Conservation (phyloP, 139 green algal genomes). For the Coelastrella sp. region DNA sequence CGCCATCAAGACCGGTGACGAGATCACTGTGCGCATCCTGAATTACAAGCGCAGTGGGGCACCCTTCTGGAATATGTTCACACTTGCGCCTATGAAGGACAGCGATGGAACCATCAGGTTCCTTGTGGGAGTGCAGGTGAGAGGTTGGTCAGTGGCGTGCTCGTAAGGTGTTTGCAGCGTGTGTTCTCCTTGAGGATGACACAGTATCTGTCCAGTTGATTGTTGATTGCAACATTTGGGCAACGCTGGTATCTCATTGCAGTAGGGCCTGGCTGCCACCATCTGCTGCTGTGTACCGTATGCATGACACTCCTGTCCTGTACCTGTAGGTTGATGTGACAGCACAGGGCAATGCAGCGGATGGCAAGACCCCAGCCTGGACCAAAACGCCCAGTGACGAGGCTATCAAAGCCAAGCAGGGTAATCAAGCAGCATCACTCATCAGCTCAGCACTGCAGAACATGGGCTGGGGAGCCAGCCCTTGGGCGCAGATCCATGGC, state of each 20-base stretch:
- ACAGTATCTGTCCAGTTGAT: too few species aligned
- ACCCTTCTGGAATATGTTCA: constrained; percentile 99
- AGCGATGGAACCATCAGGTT: constrained; percentile 85
- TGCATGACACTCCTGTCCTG: not conserved
- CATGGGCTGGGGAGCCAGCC: constrained; percentile 68
- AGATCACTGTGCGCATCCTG: constrained; percentile 92
- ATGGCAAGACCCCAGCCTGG: constrained; percentile 41
- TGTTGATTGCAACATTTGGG: too few species aligned
- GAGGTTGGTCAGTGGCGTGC: not conserved
- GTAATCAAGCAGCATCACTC: constrained; percentile 58
- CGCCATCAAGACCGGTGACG: constrained; percentile 75
- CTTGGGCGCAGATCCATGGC: constrained; percentile 73
- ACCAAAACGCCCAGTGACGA: constrained; percentile 55
- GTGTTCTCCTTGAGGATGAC: too few species aligned
- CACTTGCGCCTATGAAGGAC: constrained; percentile 92
- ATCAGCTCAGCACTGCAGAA: constrained; percentile 67
- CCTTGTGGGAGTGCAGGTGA: constrained; percentile 92
- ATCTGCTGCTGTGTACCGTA: not conserved
- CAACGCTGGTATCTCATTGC: too few species aligned
- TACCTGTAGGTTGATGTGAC: constrained; percentile 72
- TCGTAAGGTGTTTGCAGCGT: not conserved
- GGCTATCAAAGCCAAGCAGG: constrained; percentile 51
- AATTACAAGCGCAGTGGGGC: constrained; percentile 94
- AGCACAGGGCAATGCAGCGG: constrained; percentile 25
- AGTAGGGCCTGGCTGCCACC: too few species aligned